Base-by-base conservation (phyloP, 805 yeast species). In the Saccharomycopsis guyanensis region DNA sequence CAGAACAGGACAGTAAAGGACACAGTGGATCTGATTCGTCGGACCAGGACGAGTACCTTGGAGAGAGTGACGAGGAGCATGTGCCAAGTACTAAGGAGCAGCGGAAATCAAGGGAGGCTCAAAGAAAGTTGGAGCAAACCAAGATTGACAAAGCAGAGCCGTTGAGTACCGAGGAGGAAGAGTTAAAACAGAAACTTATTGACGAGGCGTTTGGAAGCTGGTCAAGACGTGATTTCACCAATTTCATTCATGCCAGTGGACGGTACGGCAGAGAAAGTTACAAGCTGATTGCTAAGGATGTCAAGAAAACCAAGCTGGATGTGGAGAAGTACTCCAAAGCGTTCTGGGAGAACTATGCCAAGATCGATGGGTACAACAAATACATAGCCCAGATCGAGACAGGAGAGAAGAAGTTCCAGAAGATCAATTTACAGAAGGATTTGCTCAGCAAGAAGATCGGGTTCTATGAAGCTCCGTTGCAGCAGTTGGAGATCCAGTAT, bases 181-280 rank as follows among this genome's bases (percentile, higher is more conserved):
- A 62, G 29, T 57, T 68, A 45, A 84, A 82, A 55, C 75, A 75
- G 40, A 55, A 70, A 45, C 66, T 74, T 18, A 59, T 82, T n/a
- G 66, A 63, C 2, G 67, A 74, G 51, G 80, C 86, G 2, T 84
- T 82, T 59, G 72, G 71, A 15, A 69, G 69, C 42, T 85, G 93
- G 93, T 71, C 82, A 2, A 74, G 82, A 59, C 70, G 93, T 50
- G 94, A 85, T 56, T 82, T 84, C 55, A 73, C 86, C 36, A 75
- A 78, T 45, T 83, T 79, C 55, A 69, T 84, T 36, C 88, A 80
- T 56, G 79, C 80, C 7, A 72, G 80, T 57, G 86, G 85, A 1
- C 79, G 73, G 51, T 75, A 66, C 59, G 93, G 94, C 0, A 69
- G 86, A 38, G 65, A 69, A 7, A 68, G 73, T 32, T 68, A 66